phyloP scores from a whole-genome alignment of 352 stramenopile species.

The Globisporangium apiculatum region DNA sequence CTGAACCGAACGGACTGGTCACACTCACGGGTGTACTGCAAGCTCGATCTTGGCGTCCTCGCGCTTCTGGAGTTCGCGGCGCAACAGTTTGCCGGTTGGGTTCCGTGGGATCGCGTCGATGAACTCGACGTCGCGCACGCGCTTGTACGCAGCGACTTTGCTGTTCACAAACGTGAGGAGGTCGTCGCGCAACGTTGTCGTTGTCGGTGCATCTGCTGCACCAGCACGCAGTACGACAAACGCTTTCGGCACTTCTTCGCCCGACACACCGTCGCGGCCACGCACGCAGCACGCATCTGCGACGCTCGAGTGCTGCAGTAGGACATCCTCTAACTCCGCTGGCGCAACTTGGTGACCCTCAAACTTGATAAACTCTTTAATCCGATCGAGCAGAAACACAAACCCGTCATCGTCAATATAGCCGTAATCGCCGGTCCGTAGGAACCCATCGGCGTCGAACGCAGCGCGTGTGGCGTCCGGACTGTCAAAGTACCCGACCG shows the following conservation, averaged over 20 bases:
- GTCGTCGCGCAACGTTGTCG: constrained; percentile 8
- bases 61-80: constrained; percentile 61
- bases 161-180: constrained; percentile 72
- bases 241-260: constrained; percentile 84
- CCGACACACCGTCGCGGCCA: constrained; percentile 46
- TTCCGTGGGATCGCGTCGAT: constrained; percentile 84
- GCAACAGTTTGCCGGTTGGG: constrained; percentile 85
- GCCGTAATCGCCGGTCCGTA: constrained; percentile 87
- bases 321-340: constrained; percentile 87
- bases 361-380: constrained; percentile 95
- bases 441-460: constrained; percentile 72
- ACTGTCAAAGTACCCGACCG: constrained; percentile 89
- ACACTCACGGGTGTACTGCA: no score
- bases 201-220: constrained; percentile 8
- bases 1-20: no score
- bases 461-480: constrained; percentile 73
- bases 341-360: constrained; percentile 89
- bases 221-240: constrained; percentile 71
- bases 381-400: constrained; percentile 88
- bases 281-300: constrained; percentile 68
- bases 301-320: constrained; percentile 69
- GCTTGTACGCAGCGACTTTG: constrained; percentile 83
- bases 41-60: constrained; percentile 7
- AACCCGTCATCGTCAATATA: constrained; percentile 89
- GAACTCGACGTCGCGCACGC: constrained; percentile 84